These are phyloP conservation scores for Suhomyces atakaporum DNA, from an alignment of 1,139 yeast species.

Conservation along the genomic window DNA sequence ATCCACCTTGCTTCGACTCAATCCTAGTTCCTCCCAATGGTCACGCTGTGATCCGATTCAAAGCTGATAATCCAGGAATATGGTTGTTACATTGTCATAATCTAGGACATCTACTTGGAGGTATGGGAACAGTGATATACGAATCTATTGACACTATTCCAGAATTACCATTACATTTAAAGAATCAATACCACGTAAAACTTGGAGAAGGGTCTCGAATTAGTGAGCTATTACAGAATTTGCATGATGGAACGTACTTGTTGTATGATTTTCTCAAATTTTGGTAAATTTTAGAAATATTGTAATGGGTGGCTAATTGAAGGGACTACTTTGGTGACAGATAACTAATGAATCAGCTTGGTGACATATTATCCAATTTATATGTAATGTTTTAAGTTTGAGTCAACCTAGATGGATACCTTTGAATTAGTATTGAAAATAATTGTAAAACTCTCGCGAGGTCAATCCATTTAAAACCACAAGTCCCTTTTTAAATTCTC, in stretches of 20 bases:
- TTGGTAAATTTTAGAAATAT: not conserved
- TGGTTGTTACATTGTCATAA: constrained; percentile 40
- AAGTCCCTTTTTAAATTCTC: no score
- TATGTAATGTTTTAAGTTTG: no score
- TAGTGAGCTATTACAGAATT: not conserved
- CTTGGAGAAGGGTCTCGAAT: not conserved
- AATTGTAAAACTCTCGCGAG: no score
- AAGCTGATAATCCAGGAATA: constrained; percentile 16
- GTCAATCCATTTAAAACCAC: no score
- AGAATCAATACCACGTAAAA: constrained; percentile 10
- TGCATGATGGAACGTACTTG: constrained; percentile 3
- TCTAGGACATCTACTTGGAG: constrained; percentile 35
- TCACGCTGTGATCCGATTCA: constrained; percentile 29
- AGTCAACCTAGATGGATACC: no score
- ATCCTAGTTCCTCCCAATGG: constrained; percentile 30
- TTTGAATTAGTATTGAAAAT: no score
- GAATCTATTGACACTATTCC: constrained; percentile 27
- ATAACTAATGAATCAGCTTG: no score
- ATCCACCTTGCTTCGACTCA: constrained; percentile 30
- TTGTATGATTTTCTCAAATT: not conserved
- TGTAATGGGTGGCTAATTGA: not conserved
- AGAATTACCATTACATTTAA: constrained; percentile 10
- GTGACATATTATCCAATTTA: no score
- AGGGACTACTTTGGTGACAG: no score
- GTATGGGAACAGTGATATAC: constrained; percentile 37